These are phyloP conservation scores for Podaxis sp. DNA, from an alignment of 768 basidiomycete species.

Conservation along the genomic window DNA sequence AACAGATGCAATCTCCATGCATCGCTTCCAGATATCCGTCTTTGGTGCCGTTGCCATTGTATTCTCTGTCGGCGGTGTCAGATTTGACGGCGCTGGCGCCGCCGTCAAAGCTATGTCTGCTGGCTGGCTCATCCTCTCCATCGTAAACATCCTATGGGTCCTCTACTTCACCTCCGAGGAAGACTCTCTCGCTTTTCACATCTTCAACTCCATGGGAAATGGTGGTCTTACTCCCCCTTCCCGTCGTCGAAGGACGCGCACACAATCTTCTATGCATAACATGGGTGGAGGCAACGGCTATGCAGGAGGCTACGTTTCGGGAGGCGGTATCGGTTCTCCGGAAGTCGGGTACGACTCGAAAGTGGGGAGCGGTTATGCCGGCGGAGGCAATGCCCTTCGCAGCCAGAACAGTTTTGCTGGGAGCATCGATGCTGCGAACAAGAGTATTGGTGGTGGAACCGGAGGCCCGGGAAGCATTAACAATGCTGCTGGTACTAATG, in stretches of 20 bases:
- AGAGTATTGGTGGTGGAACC: slow-evolving; percentile 32
- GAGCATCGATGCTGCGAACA: slow-evolving; percentile 37
- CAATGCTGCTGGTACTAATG: slow-evolving; percentile 35
- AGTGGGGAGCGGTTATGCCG: slow-evolving; percentile 45
- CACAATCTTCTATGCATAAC: slow-evolving; percentile 58
- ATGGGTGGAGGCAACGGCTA: slow-evolving; percentile 63
- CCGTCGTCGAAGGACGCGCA: slow-evolving; percentile 72
- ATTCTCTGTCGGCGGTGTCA: slow-evolving; percentile 74
- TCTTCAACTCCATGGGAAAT: slow-evolving; percentile 87
- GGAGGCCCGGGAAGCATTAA: slow-evolving; percentile 52
- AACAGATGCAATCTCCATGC: slow-evolving; percentile 88
- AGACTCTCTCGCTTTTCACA: slow-evolving; percentile 77
- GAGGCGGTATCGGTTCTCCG: slow-evolving; percentile 67
- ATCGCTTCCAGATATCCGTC: slow-evolving; percentile 86
- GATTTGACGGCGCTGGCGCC: slow-evolving; percentile 29
- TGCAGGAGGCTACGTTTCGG: slow-evolving; percentile 59
- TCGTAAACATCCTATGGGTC: slow-evolving; percentile 94
- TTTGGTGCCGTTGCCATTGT: slow-evolving; percentile 88
- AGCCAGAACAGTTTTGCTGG: slow-evolving; percentile 56
- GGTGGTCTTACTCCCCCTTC: slow-evolving; percentile 82
- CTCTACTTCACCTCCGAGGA: slow-evolving; percentile 97
- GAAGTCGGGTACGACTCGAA: slow-evolving; percentile 67
- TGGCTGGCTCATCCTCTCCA: slow-evolving; percentile 90
- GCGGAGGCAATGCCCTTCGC: slow-evolving; percentile 44
- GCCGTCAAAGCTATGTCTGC: slow-evolving; percentile 83